Conservation (phyloP, 306 rosid species). For the Pyrus pyrifolia region DNA sequence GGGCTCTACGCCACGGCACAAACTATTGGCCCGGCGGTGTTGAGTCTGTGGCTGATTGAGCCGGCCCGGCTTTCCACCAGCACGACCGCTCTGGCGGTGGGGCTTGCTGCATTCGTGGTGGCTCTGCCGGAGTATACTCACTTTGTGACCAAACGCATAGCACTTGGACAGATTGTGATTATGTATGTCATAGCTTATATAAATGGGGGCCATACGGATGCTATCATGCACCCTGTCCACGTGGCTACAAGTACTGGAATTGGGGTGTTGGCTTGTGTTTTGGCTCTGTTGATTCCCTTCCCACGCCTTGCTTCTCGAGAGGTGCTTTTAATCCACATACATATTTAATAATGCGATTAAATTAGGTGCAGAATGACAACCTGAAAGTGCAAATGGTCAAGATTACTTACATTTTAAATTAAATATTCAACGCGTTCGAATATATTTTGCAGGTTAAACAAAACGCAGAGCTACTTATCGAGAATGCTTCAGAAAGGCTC, state of each 20-base stretch:
- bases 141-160: slow-evolving; percentile 48
- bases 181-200: slow-evolving; percentile 46
- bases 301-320: slow-evolving; percentile 55
- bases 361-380: not conserved
- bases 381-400: not conserved
- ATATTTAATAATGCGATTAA: not conserved
- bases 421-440: not conserved
- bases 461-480: slow-evolving; percentile 25
- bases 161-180: slow-evolving; percentile 56
- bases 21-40: slow-evolving; percentile 41
- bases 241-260: slow-evolving; percentile 52
- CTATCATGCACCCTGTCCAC: slow-evolving; percentile 56
- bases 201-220: slow-evolving; percentile 25
- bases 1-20: slow-evolving; percentile 45
- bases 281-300: slow-evolving; percentile 54
- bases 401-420: not conserved
- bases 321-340: slow-evolving; percentile 17
- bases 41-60: slow-evolving; percentile 44
- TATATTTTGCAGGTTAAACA: slow-evolving; percentile 37
- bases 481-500: slow-evolving; percentile 44
- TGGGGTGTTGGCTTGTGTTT: slow-evolving; percentile 54
- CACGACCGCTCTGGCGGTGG: slow-evolving; percentile 42
- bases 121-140: slow-evolving; percentile 43
- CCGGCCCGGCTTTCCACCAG: slow-evolving; percentile 29
- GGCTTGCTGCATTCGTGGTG: slow-evolving; percentile 47